Evolutionary conservation across 1,284 basidiomycete genomes (phyloP).

Genomic region (Leccinum pachyderme): DNA sequence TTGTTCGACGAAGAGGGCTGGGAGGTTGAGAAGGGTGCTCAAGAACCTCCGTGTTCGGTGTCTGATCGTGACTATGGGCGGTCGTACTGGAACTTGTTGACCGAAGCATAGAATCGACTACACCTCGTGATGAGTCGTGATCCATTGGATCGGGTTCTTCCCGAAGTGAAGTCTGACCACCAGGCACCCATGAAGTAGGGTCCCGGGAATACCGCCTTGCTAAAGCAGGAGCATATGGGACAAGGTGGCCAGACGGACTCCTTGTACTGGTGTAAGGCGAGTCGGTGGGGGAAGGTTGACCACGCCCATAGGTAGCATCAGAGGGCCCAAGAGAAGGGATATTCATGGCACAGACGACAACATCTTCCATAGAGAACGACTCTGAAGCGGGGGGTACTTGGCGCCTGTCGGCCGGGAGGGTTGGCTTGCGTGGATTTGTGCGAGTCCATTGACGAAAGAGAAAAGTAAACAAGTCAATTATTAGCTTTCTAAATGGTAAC

Average conservation of each 20-base stretch:
- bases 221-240: constrained; percentile 12
- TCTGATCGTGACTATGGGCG: not conserved
- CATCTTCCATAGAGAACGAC: not conserved
- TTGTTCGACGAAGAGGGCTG: constrained; percentile 1
- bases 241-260: constrained; percentile 28
- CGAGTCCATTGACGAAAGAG: constrained; percentile 6
- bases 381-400: not conserved
- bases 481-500: not conserved
- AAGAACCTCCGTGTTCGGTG: not conserved
- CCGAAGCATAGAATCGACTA: not conserved
- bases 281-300: constrained; percentile 15
- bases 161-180: constrained; percentile 16
- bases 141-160: constrained; percentile 16
- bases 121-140: not conserved
- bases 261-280: constrained; percentile 19
- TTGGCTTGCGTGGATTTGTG: not conserved
- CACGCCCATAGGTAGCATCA: constrained; percentile 2
- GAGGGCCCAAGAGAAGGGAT: constrained; percentile 6
- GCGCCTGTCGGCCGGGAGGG: not conserved
- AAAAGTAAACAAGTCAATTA: constrained; percentile 10
- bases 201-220: constrained; percentile 14
- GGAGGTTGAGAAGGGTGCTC: not conserved
- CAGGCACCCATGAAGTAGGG: constrained; percentile 3
- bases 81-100: constrained; percentile 7
- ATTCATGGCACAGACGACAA: constrained; percentile 18